Evolutionary conservation across 352 stramenopile species (phyloP).

Genomic region (Phytophthora megakarya): DNA sequence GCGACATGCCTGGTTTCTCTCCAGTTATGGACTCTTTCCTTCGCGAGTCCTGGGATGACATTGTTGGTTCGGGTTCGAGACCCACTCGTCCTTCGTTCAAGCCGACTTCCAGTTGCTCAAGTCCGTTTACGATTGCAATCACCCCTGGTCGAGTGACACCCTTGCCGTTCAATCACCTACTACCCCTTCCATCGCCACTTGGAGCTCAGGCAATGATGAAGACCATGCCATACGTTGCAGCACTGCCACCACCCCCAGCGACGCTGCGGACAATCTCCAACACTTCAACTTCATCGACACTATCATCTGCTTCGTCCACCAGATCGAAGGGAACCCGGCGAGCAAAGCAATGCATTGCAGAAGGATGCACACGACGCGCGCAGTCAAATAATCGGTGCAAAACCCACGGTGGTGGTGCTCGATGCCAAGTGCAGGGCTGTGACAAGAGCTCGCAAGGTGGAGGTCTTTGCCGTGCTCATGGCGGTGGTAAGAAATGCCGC

Average conservation of each 20-base stretch:
- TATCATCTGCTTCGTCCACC: conserved; percentile 33
- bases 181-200: conserved; percentile 20
- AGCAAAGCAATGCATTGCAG: conserved; percentile 71
- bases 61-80: conserved; percentile 32
- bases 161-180: conserved; percentile 34
- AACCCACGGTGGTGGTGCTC: conserved; percentile 75
- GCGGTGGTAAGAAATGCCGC: conserved; percentile 76
- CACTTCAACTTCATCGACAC: conserved; percentile 31
- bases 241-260: conserved; percentile 25
- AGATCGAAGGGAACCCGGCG: conserved; percentile 38
- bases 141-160: conserved; percentile 34
- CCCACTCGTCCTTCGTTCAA: conserved; percentile 38
- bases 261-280: conserved; percentile 31
- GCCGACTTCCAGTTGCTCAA: conserved; percentile 4
- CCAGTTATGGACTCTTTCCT: conserved; percentile 68
- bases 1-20: conserved; percentile 42
- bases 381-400: conserved; percentile 88
- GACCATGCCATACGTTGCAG: conserved; percentile 22
- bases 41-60: conserved; percentile 61
- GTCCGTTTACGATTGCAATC: conserved; percentile 23
- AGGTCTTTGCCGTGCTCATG: conserved; percentile 50
- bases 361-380: conserved; percentile 61
- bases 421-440: conserved; percentile 70
- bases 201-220: conserved; percentile 20
- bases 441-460: conserved; percentile 82